phyloP scores from a whole-genome alignment of 2,329 filamentous ascomycete species.

The Podosphaera xanthii region DNA sequence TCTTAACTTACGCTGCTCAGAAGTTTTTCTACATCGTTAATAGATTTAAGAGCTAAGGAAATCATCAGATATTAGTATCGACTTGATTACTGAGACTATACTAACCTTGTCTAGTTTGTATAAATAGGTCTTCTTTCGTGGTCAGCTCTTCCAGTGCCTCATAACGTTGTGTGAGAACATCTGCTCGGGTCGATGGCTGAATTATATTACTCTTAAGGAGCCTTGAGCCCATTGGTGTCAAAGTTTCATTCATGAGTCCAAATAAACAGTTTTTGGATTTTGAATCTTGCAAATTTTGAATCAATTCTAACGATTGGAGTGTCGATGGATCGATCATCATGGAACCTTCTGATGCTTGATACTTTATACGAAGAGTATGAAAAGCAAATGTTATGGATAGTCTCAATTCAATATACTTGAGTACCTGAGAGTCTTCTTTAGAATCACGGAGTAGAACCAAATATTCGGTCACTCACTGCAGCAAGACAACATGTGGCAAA shows the following conservation, averaged over 20 bases:
- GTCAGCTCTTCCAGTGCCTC: constrained; percentile 68
- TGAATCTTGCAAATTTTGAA: constrained; percentile 60
- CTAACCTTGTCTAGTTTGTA: constrained; percentile 43
- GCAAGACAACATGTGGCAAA: constrained; percentile 70
- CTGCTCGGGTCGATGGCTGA: constrained; percentile 55
- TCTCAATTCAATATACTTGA: constrained; percentile 59
- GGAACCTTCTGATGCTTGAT: constrained; percentile 69
- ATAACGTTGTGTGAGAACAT: constrained; percentile 48
- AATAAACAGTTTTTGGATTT: constrained; percentile 69
- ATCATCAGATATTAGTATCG: not conserved
- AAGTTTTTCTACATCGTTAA: constrained; percentile 59
- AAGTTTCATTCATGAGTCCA: constrained; percentile 62
- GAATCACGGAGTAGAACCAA: not conserved
- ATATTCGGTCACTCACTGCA: constrained; percentile 35
- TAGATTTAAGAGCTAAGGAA: constrained; percentile 40
- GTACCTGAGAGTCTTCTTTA: constrained; percentile 26
- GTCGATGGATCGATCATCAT: constrained; percentile 93
- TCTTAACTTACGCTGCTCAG: constrained; percentile 39
- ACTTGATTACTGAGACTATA: not conserved
- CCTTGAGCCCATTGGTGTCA: constrained; percentile 72
- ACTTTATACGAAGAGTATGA: constrained; percentile 69
- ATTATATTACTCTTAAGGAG: constrained; percentile 68
- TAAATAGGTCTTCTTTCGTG: constrained; percentile 67
- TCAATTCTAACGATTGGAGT: constrained; percentile 66
- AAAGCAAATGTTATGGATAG: constrained; percentile 44